Conservation (phyloP, 2,329 filamentous ascomycete species). For the Fusarium goolgardi region DNA sequence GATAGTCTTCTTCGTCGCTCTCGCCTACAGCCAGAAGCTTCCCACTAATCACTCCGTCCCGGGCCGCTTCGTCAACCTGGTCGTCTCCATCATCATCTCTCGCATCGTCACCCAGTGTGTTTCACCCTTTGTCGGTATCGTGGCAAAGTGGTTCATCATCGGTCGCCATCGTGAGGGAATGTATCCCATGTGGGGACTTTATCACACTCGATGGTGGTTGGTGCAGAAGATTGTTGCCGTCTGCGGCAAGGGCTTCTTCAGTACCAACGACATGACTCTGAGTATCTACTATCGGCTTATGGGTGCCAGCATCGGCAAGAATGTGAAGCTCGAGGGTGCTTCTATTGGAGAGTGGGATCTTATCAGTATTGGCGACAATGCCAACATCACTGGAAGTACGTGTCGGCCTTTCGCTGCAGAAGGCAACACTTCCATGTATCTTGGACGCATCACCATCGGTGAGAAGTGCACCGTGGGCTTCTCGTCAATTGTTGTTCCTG, state of each 20-base stretch:
- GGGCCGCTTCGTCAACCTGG: slow-evolving; percentile 3
- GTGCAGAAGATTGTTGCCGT: slow-evolving; percentile 16
- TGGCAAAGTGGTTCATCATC: slow-evolving; percentile 16
- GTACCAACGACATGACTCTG: background rate
- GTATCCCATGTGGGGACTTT: slow-evolving; percentile 15
- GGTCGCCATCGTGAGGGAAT: slow-evolving; percentile 1
- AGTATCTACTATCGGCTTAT: slow-evolving; percentile 1
- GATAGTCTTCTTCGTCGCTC: slow-evolving; percentile 15
- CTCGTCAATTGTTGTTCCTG: slow-evolving; percentile 3
- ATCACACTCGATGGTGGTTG: slow-evolving; percentile 24
- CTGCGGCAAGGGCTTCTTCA: slow-evolving; percentile 4
- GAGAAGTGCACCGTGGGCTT: slow-evolving; percentile 1
- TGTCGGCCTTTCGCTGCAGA: slow-evolving; percentile 13
- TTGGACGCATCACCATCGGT: slow-evolving; percentile 6
- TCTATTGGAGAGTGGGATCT: slow-evolving; percentile 4
- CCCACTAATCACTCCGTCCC: slow-evolving; percentile 9
- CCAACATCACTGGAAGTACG: background rate
- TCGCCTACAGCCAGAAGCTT: slow-evolving; percentile 14
- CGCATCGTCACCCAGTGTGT: background rate
- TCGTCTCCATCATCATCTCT: slow-evolving; percentile 4
- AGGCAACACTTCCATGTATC: slow-evolving; percentile 19
- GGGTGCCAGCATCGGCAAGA: background rate
- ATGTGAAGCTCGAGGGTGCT: background rate
- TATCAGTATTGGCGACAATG: background rate
- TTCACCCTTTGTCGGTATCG: background rate